A percentile compares a stretch with the other conserved stretches of the same genome.
These are phyloP conservation scores for Cystobasidium sp. DNA, from an alignment of 1,284 basidiomycete species.

Conservation along the genomic window DNA sequence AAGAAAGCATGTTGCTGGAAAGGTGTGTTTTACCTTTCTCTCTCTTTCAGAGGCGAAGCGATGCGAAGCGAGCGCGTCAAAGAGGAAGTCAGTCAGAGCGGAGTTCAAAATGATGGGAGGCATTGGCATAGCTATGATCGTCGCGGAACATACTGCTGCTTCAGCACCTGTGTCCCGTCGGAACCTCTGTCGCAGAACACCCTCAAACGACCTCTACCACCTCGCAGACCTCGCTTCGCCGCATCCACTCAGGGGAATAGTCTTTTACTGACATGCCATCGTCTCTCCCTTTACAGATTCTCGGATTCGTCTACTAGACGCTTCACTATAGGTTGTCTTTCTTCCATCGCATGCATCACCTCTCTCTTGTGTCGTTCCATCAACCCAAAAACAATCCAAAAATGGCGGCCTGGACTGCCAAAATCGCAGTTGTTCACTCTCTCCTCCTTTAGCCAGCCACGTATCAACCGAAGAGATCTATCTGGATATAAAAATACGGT, in stretches of 20 bases:
- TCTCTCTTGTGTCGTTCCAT: background rate
- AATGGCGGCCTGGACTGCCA: background rate
- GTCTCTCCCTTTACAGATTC: conserved; percentile 57
- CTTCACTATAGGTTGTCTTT: conserved; percentile 45
- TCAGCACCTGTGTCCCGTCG: too few species aligned
- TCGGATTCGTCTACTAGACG: conserved; percentile 76
- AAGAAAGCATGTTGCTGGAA: conserved; percentile 96
- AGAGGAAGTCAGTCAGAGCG: background rate
- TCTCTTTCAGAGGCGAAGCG: too few species aligned
- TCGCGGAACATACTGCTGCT: too few species aligned
- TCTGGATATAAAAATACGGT: background rate
- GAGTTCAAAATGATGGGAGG: background rate
- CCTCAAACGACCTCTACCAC: too few species aligned
- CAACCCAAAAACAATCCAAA: background rate
- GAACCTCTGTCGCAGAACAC: too few species aligned
- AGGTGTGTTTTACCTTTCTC: conserved; percentile 57
- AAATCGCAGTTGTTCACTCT: background rate
- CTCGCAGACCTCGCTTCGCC: background rate
- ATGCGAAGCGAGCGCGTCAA: conserved; percentile 1
- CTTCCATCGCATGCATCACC: conserved; percentile 1
- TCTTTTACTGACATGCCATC: background rate
- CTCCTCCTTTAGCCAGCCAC: background rate
- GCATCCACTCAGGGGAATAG: conserved; percentile 23
- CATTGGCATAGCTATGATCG: too few species aligned
- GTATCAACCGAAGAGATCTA: too few species aligned